Base-by-base conservation (phyloP, 306 rosid genomes). In the Senna tora region DNA sequence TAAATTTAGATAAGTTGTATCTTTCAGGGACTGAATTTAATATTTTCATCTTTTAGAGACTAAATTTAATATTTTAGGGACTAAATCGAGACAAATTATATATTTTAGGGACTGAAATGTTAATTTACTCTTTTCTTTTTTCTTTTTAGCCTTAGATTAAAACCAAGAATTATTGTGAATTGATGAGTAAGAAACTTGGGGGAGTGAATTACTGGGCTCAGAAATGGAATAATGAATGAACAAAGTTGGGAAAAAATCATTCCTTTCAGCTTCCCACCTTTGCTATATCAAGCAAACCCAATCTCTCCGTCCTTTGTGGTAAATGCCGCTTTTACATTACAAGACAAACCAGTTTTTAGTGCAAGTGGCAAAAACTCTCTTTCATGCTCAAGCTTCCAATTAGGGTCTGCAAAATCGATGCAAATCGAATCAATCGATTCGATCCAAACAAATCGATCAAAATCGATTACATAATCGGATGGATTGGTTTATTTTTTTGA, bases 251-350 rank as follows among this genome's bases (percentile, higher is more conserved):
- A 19, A 55, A 59, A 69, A 19, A 45, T 46, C 57, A 66, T 65
- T 66, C 61, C 51, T 77, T 76, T 45, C 45, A 61, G 62, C 54
- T 45, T 69, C 42, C 47, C 20, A 32, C 65, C 67, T 74, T 77
- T 65, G 76, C 82, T 63, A 75, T 81, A 77, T 75, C 55, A 36
- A 80, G 86, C 83, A 80, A 83, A 80, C 72, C 34, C 55, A 21
- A 80, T 42, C 58, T 53, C 76, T 78, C n/a, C n/a, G 78, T 75
- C 77, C 77, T 54, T 63, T 50, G 12, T 50, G 42, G 77, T 52
- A 46, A 45, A 16, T 39, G 57, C 77, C 30, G 30, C 78, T 75
- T 68, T 81, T 66, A 34, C 22, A 28, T 68, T 41, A 82, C 21
- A 60, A 39, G 79, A 83, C 83, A 84, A 83, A 64, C 28, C 36